A percentile compares a stretch with the other conserved stretches of the same genome.
Conservation (phyloP, 768 basidiomycete genomes). For the Pleurotus ostreatus region DNA sequence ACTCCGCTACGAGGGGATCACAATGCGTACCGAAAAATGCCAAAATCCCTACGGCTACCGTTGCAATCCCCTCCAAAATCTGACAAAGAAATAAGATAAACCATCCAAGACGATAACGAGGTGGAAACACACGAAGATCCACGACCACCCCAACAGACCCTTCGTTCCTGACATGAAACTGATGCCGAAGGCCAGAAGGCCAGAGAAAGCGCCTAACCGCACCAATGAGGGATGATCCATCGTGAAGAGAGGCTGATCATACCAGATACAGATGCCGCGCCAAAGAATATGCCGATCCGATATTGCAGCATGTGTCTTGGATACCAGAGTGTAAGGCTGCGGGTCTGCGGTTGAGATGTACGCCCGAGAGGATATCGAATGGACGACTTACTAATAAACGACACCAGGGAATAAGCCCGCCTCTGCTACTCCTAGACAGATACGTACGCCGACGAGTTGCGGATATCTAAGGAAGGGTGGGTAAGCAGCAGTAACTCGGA, state of each 20-base stretch:
- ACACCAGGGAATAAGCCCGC: constrained; percentile 74
- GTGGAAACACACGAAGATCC: constrained; percentile 54
- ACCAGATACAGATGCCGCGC: constrained; percentile 60
- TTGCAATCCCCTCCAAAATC: constrained; percentile 64
- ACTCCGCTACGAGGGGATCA: neutral
- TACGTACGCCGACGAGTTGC: constrained; percentile 53
- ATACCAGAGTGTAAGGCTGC: constrained; percentile 67
- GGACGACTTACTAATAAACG: constrained; percentile 55
- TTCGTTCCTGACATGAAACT: constrained; percentile 44
- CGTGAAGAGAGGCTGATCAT: neutral
- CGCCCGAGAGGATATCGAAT: neutral
- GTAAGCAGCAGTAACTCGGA: neutral
- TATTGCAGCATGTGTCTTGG: constrained; percentile 57
- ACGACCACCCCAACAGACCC: constrained; percentile 55
- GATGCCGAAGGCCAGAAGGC: constrained; percentile 53
- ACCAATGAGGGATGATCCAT: neutral
- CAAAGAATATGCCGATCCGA: constrained; percentile 61
- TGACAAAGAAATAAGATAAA: constrained; percentile 13
- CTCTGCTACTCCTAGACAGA: constrained; percentile 63
- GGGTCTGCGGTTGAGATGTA: neutral
- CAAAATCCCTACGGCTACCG: constrained; percentile 50
- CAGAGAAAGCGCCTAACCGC: constrained; percentile 46
- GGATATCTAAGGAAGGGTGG: constrained; percentile 39
- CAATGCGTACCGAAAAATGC: constrained; percentile 42
- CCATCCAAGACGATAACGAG: neutral